Evolutionary conservation across 2,329 filamentous ascomycete genomes (phyloP).

Genomic region (Nothopassalora personata): DNA sequence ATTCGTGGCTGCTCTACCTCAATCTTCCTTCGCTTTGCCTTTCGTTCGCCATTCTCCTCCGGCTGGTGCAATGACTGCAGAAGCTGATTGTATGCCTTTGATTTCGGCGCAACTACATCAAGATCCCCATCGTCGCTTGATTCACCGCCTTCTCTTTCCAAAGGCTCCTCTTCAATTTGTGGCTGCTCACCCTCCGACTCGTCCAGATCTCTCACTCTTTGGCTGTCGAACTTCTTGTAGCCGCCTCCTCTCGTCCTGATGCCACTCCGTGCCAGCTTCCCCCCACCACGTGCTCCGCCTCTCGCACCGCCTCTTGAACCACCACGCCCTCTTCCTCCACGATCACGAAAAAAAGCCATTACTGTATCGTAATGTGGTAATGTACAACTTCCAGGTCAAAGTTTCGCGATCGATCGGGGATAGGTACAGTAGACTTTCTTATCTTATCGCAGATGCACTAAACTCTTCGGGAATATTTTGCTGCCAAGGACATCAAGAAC

Average conservation of each 20-base stretch:
- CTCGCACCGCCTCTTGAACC: slow-evolving; percentile 26
- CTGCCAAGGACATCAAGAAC: not conserved
- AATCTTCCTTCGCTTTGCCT: slow-evolving; percentile 51
- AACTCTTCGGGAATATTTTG: not conserved
- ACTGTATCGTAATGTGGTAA: not conserved
- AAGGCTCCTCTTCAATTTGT: slow-evolving; percentile 19
- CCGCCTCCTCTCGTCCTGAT: slow-evolving; percentile 28
- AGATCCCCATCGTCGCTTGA: slow-evolving; percentile 30
- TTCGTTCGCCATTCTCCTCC: slow-evolving; percentile 39
- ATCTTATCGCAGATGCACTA: not conserved
- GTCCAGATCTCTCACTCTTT: slow-evolving; percentile 30
- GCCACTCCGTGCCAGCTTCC: slow-evolving; percentile 29
- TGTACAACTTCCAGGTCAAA: not conserved
- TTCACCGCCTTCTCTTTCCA: slow-evolving; percentile 21
- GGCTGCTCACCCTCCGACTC: slow-evolving; percentile 23
- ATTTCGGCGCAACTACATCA: slow-evolving; percentile 23
- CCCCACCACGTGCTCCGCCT: slow-evolving; percentile 20
- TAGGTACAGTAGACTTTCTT: no score
- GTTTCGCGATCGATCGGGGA: not conserved
- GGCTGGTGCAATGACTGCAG: slow-evolving; percentile 50
- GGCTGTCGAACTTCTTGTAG: slow-evolving; percentile 34
- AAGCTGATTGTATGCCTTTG: slow-evolving; percentile 51
- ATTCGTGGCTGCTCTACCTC: slow-evolving; percentile 20
- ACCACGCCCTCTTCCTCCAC: slow-evolving; percentile 27
- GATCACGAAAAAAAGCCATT: slow-evolving; percentile 28